phyloP scores from a whole-genome alignment of 2,329 filamentous ascomycete genomes.

The Trichoderma koningii region DNA sequence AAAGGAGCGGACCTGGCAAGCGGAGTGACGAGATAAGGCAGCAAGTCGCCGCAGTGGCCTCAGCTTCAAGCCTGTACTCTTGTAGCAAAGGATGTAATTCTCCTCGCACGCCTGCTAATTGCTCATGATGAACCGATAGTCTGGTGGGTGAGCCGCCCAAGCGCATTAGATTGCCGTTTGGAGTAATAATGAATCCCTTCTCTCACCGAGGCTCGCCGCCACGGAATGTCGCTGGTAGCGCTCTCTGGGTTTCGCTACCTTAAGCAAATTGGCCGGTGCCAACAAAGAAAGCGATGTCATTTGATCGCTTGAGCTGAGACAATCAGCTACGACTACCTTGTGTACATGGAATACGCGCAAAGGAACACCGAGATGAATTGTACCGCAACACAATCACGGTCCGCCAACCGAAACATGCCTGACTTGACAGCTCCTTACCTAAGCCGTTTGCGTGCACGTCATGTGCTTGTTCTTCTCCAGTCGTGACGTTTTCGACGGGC shows the following conservation, averaged over 20 bases:
- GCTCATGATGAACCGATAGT: conserved; percentile 9
- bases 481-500: neutral
- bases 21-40: neutral
- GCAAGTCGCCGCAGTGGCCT: neutral
- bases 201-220: conserved; percentile 8
- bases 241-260: neutral
- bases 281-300: too few relatives aligned
- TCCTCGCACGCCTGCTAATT: conserved; percentile 6
- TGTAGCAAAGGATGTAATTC: too few relatives aligned
- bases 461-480: neutral
- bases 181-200: neutral
- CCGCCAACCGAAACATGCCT: neutral
- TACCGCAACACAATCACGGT: too few relatives aligned
- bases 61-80: neutral
- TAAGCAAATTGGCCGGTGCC: neutral
- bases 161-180: conserved; percentile 11
- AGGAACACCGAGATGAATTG: too few relatives aligned
- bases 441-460: conserved; percentile 9
- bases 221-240: neutral
- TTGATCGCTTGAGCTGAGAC: too few relatives aligned
- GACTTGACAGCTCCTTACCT: neutral
- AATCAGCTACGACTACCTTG: too few relatives aligned
- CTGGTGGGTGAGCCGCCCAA: neutral
- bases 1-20: too few relatives aligned
- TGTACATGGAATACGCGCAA: too few relatives aligned